These are phyloP conservation scores for Acacia pycnantha DNA, from an alignment of 331 rosid species.

Conservation along the genomic window DNA sequence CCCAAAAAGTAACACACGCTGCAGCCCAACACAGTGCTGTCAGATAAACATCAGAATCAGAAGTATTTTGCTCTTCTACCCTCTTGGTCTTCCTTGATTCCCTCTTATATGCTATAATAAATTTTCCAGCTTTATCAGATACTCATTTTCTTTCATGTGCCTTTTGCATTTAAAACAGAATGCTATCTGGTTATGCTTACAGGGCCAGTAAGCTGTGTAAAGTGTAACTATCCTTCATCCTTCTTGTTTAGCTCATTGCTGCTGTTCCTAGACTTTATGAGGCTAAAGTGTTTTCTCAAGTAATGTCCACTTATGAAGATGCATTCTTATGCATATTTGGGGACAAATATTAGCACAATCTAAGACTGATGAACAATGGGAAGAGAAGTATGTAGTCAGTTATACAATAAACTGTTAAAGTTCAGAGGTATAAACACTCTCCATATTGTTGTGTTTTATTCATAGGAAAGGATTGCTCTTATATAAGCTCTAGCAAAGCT, in stretches of 20 bases:
- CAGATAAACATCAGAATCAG: neutral
- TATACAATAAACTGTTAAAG: neutral
- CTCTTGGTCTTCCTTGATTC: neutral
- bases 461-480: too few relatives aligned
- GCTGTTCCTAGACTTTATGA: neutral
- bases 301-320: neutral
- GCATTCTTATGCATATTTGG: neutral
- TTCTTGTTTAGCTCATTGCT: neutral
- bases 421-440: too few relatives aligned
- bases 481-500: too few relatives aligned
- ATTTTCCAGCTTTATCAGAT: neutral
- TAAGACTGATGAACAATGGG: neutral
- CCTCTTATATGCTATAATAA: neutral
- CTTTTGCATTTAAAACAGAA: slow-evolving; percentile 11
- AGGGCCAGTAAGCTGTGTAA: neutral
- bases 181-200: neutral
- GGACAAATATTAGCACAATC: neutral
- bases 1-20: neutral
- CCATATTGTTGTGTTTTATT: too few relatives aligned
- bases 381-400: neutral
- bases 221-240: neutral
- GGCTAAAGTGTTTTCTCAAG: neutral
- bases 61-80: neutral
- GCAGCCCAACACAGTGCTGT: neutral
- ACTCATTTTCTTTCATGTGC: slow-evolving; percentile 4